These are phyloP conservation scores for Neofusicoccum laricinum DNA, from an alignment of 2,329 filamentous ascomycete species.

Conservation along the genomic window DNA sequence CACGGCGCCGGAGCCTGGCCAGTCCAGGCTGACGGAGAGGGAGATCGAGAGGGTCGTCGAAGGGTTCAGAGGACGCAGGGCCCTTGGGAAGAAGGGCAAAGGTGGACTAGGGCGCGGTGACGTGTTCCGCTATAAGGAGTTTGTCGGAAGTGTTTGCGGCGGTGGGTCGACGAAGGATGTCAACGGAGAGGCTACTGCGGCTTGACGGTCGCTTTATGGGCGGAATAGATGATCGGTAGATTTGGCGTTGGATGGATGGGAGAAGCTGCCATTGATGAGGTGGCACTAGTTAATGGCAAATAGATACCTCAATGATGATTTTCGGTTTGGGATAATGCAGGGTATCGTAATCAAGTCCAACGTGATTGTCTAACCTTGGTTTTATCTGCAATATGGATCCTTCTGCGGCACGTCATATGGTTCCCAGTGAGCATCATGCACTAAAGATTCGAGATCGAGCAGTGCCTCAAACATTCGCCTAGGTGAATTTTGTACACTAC, in stretches of 20 bases:
- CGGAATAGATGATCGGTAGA: neutral
- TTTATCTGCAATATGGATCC: too few relatives aligned
- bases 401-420: too few relatives aligned
- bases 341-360: neutral
- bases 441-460: too few relatives aligned
- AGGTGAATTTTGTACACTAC: too few relatives aligned
- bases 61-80: slow-evolving; percentile 79
- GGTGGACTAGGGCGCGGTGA: slow-evolving; percentile 63
- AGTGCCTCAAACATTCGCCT: too few relatives aligned
- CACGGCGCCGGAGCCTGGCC: slow-evolving; percentile 52
- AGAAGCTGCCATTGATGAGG: neutral
- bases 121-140: slow-evolving; percentile 91
- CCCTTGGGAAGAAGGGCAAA: slow-evolving; percentile 65
- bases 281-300: neutral
- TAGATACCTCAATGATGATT: neutral
- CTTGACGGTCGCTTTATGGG: neutral
- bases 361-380: too few relatives aligned
- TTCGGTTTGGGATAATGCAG: neutral
- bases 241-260: neutral
- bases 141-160: slow-evolving; percentile 56
- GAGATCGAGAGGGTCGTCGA: slow-evolving; percentile 86
- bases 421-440: too few relatives aligned
- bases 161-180: slow-evolving; percentile 9
- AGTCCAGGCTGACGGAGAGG: slow-evolving; percentile 59
- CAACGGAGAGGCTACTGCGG: neutral